Evolutionary conservation across 805 yeast species (phyloP), one percentile per base, ranked within the genome.

Genomic region (Yarrowia keelungensis): DNA sequence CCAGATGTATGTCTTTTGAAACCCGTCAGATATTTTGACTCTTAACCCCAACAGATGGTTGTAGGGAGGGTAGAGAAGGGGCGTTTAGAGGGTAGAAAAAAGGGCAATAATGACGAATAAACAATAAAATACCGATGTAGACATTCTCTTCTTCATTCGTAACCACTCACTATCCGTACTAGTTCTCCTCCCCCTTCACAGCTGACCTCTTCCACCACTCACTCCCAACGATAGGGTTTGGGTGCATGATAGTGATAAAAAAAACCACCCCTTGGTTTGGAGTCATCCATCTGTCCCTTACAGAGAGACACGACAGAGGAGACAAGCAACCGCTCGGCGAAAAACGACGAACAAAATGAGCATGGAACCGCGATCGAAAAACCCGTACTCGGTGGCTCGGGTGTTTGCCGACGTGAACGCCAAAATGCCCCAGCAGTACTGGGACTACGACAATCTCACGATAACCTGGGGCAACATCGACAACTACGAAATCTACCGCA

Each of bases 381-480:
- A 47, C 45, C 67, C 67, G 67, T 65, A 74, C 67, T 87, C 92
- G 11, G 84, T 88, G 3, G 85, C 97, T 0, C 84, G 87, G 73
- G 97, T 93, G 14, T 92, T 91, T 75, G 85, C 92, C 16, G 90
- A 92, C 78, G 97, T 88, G 43, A 89, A 92, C 75, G 84, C 85
- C 50, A 80, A 84, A 62, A 89, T 90, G 79, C 93, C 96, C 43
- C 87, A 86, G 76, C 85, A 86, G 70, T 93, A 91, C 79, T 93
- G 97, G 94, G 97, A 93, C 79, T 87, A 87, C 71, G 84, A 75
- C 72, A 68, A 61, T 73, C 71, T 46, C 22, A 49, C 62, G 64
- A 87, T 93, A 71, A 86, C 86, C 72, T 92, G 97, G 97, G 92
- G 95, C 45, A 82, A 86, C 51, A 96, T 90, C 72, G 85, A 87